Base-by-base conservation (phyloP, 2,329 filamentous ascomycete genomes). In the Colletotrichum sp. region DNA sequence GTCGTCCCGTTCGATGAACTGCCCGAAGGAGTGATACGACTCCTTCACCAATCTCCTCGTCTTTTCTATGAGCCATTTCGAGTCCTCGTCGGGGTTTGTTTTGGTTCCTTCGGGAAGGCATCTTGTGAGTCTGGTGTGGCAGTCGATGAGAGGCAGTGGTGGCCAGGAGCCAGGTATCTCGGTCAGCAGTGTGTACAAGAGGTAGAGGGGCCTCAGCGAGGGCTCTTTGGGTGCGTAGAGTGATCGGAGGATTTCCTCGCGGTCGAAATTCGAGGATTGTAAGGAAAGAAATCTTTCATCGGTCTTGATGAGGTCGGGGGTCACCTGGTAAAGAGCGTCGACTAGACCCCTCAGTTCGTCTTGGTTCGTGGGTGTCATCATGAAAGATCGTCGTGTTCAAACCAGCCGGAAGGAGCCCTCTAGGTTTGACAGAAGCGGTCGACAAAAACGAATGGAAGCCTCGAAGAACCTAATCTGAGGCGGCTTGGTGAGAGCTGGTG, bases 21-120 rank as follows among this genome's bases (percentile, higher is more conserved):
- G 85, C 3, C 84, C 84, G 34, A 89, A 85, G 76, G 86, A 86
- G 2, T 76, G 77, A 76, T 86, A 85, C 13, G 81, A 82, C 27
- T 70, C 27, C 69, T 84, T 83, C 4, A 85, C 79, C 27, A 82
- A 36, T 11, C 76, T 63, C 13, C 75, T 69, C 1, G 80, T 80
- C 13, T 75, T 78, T 5, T 78, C 72, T 25, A 81, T 62, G 9
- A 82, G 67, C 61, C 72, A 70, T 15, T 74, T 65, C 2, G 8
- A 74, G 61, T 15, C 77, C 69, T 29, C 66, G 59, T 79, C 57
- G 4, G 57, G 77, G 25, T 80, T 81, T n/a, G 82, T 79, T 69
- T 84, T 86, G 30, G 80, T 79, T 15, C 78, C 79, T 70, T 87
- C 84, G 4, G 86, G 85, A 7, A 87, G 77, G 4, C 81, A 78